These are phyloP conservation scores for Sabuloglossum arenarium DNA, from an alignment of 495 filamentous ascomycete species.

Conservation along the genomic window DNA sequence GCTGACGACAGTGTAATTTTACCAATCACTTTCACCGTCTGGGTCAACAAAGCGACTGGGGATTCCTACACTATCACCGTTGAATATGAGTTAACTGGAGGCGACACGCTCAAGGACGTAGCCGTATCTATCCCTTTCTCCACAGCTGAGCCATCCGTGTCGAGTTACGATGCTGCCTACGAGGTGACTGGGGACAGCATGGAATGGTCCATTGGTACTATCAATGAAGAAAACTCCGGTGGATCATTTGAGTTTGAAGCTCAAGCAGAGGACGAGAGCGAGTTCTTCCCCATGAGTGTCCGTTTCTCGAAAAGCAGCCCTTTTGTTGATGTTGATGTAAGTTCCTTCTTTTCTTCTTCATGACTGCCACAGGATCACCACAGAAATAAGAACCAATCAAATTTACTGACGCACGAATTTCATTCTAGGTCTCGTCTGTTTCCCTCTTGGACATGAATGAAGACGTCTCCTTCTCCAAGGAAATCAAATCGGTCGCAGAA, in stretches of 20 bases:
- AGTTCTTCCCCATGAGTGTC: slow-evolving; percentile 94
- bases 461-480: slow-evolving; percentile 70
- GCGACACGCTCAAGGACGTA: slow-evolving; percentile 59
- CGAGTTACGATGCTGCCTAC: slow-evolving; percentile 80
- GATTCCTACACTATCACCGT: slow-evolving; percentile 67
- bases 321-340: slow-evolving; percentile 80
- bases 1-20: slow-evolving; percentile 50
- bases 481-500: slow-evolving; percentile 68
- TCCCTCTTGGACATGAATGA: slow-evolving; percentile 61
- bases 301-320: slow-evolving; percentile 71
- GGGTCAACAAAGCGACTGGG: slow-evolving; percentile 71
- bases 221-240: slow-evolving; percentile 58
- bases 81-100: slow-evolving; percentile 78
- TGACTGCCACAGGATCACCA: not conserved
- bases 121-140: slow-evolving; percentile 68
- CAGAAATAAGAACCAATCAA: not conserved
- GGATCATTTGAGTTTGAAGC: slow-evolving; percentile 91
- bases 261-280: slow-evolving; percentile 58
- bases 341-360: slow-evolving; percentile 9
- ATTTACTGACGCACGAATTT: not conserved
- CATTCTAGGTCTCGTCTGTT: slow-evolving; percentile 41
- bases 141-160: slow-evolving; percentile 65
- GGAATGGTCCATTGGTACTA: slow-evolving; percentile 74
- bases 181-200: slow-evolving; percentile 85
- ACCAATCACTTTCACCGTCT: slow-evolving; percentile 86